Percentiles rank a stretch among this genome's conserved stretches.
phyloP scores from a whole-genome alignment of 352 stramenopile species.

The Blastocystis sp. region DNA sequence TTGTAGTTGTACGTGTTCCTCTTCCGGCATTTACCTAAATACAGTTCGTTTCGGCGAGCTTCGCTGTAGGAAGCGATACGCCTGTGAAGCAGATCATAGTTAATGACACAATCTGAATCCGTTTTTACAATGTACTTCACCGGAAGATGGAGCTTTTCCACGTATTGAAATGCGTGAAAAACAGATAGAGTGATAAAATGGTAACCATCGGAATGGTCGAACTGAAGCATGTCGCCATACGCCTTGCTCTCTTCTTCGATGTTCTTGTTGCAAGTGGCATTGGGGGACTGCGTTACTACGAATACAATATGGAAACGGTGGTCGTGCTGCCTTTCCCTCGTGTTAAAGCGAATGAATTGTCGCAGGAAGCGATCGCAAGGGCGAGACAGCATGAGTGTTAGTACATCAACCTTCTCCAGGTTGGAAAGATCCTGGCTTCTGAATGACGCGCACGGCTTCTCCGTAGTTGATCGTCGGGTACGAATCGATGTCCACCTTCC shows the following conservation, averaged over 20 bases:
- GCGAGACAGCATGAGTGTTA: neutral
- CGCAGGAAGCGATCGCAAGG: neutral
- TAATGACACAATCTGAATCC: constrained; percentile 34
- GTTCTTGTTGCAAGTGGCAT: neutral
- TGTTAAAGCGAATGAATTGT: neutral
- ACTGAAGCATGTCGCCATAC: constrained; percentile 19
- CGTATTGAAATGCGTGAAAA: constrained; percentile 11
- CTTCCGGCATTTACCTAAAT: neutral
- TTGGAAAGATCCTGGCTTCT: too few relatives aligned
- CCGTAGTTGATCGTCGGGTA: too few relatives aligned
- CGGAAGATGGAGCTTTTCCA: neutral
- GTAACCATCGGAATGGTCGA: neutral
- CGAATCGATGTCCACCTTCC: too few relatives aligned
- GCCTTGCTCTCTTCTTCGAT: neutral
- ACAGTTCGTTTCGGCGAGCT: neutral
- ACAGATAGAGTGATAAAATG: constrained; percentile 15
- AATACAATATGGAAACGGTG: neutral
- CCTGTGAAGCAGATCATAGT: neutral
- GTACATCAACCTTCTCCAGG: too few relatives aligned
- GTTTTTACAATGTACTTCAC: constrained; percentile 3
- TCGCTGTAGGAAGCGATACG: neutral
- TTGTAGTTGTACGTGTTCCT: neutral
- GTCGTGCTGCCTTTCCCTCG: neutral
- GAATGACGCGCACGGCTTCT: too few relatives aligned
- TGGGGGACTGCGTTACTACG: neutral